Evolutionary conservation across 192 early-diverging fungal genomes (phyloP).

Genomic region (Coemansia sp.): DNA sequence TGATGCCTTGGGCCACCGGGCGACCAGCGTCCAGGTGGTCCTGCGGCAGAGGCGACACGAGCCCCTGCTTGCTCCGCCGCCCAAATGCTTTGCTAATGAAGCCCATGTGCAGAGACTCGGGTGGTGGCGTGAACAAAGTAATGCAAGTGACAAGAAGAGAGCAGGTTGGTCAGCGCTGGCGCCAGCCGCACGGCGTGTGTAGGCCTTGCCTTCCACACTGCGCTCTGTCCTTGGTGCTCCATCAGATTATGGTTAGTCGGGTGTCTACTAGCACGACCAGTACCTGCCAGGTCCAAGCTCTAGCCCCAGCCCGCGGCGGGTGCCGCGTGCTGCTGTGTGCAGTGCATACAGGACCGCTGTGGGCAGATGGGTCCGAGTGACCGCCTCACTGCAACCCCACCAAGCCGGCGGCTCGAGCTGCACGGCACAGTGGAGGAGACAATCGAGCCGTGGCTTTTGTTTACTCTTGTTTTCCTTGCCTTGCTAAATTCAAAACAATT

Average conservation of each 20-base stretch:
- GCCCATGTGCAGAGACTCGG: conserved; percentile 14
- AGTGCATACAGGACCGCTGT: no score
- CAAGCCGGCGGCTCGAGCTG: conserved; percentile 2
- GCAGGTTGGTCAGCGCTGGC: not conserved
- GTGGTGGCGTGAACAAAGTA: not conserved
- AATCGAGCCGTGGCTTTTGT: not conserved
- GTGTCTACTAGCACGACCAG: no score
- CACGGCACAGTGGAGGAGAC: no score
- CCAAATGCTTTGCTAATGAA: conserved; percentile 29
- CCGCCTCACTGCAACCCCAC: no score
- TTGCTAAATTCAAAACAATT: not conserved
- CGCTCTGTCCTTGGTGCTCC: no score
- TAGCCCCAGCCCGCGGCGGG: no score
- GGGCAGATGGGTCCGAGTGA: no score
- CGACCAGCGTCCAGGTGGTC: conserved; percentile 29
- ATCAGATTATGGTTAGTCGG: no score
- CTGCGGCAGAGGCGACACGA: conserved; percentile 9
- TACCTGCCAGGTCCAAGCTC: no score
- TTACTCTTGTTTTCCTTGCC: not conserved
- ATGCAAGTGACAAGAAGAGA: not conserved
- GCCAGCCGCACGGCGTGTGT: no score
- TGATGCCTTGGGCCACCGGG: conserved; percentile 6
- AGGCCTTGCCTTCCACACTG: no score
- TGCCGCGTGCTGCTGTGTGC: no score
- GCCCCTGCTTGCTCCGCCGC: conserved; percentile 11